Base-by-base conservation (phyloP, 768 basidiomycete species). In the Rhodocollybia butyracea region DNA sequence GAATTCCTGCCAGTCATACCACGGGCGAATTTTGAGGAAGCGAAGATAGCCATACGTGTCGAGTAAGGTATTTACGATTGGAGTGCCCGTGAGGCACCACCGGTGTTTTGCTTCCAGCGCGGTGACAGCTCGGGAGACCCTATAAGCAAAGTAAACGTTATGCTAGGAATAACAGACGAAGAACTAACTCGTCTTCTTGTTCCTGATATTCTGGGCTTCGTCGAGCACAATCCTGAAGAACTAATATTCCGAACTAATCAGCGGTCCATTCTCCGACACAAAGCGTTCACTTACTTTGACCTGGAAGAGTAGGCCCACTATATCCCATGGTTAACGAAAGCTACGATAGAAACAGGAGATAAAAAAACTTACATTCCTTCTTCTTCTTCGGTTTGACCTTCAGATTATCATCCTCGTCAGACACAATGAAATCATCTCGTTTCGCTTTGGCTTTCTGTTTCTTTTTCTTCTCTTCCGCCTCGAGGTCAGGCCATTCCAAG, bases 11-110 rank as follows among this genome's bases (percentile, higher is more conserved):
- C 72, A 78, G 42, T 79, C 77, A 56, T 79, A 75, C 77, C 77
- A 79, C 10, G 78, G 79, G 5, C 74, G 65, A 19, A 80, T 63
- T 51, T 64, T 68, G 47, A 80, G 60, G 62, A 78, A 81, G 21
- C 78, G 68, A 8, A 80, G 40, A 42, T 73, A 71, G 11, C 71
- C 70, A 57, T 78, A 89, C 1, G 78, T 73, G 64, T 89, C 89
- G 22, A 54, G 50, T 26, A 40, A 19, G 8, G 17, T 12, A 47
- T 50, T 34, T 11, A 31, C 31, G 19, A 32, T 42, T 19, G 66
- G 73, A 19, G 63, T 80, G 77, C 83, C 85, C 24, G 85, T 88
- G 8, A 89, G 69, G 59, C 79, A 80, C 89, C 89, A 91, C 36
- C 86, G 76, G 63, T 83, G 78, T 17, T 62, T 73, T 0, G 81